phyloP scores from a whole-genome alignment of 176 grass and related monocot species.

The Oryza longistaminata region DNA sequence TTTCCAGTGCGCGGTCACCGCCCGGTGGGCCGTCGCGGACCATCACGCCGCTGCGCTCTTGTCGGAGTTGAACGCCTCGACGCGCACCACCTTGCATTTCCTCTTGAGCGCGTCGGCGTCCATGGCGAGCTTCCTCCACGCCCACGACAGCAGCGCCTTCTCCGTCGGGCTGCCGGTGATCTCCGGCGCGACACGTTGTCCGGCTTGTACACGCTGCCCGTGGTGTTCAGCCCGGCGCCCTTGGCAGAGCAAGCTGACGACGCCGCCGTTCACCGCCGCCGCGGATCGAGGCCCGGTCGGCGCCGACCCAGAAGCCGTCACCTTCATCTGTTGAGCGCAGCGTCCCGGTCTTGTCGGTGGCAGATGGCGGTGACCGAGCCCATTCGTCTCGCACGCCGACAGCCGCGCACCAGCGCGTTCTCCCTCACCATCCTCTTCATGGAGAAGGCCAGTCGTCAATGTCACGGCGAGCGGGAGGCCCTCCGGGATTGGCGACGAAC shows the following conservation, averaged over 20 bases:
- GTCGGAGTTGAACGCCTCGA: constrained; percentile 92
- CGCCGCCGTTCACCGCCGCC: neutral
- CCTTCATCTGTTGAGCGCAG: constrained; percentile 84
- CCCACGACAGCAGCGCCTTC: constrained; percentile 88
- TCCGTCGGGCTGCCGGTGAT: constrained; percentile 87
- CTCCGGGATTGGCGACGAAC: constrained; percentile 88
- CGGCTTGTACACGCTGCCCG: constrained; percentile 60
- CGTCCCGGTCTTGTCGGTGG: constrained; percentile 89
- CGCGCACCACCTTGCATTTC: constrained; percentile 54
- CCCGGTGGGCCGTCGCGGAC: constrained; percentile 37
- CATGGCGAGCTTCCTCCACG: constrained; percentile 58
- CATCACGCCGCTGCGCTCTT: constrained; percentile 81
- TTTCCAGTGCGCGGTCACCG: constrained; percentile 69
- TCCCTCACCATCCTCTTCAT: constrained; percentile 98
- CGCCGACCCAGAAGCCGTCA: constrained; percentile 76
- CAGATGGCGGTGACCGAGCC: constrained; percentile 81
- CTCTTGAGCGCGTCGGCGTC: constrained; percentile 41
- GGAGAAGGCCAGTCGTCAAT: constrained; percentile 83
- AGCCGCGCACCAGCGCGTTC: constrained; percentile 73
- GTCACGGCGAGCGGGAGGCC: constrained; percentile 86
- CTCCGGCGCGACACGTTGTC: constrained; percentile 50
- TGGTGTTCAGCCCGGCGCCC: constrained; percentile 71
- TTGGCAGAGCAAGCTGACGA: constrained; percentile 50
- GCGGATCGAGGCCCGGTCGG: neutral
- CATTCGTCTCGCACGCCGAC: constrained; percentile 94